Evolutionary conservation across 2,329 filamentous ascomycete genomes (phyloP), one percentile per base, ranked within the genome.

Genomic region (Purpureocillium takamizusanense): DNA sequence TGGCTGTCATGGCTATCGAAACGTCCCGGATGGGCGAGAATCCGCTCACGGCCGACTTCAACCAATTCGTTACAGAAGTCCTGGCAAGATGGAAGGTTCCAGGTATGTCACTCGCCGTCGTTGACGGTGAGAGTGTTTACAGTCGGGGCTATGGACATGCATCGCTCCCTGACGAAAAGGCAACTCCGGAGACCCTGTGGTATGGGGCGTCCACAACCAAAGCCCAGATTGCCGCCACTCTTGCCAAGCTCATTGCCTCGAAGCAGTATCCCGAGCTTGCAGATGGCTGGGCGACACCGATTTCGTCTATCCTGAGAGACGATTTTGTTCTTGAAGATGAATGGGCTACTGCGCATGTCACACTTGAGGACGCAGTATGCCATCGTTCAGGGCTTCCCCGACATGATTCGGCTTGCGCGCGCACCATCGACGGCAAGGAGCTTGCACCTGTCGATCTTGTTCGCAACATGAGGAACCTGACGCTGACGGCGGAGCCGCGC

Each of bases 131-230:
- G 11, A 14, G 49, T 0, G 38, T 54, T 10, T 55, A 4, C 12
- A 28, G 11, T 11, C 13, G 59, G 54, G 51, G 49, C n/a, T 59
- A 55, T 33, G 57, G 56, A 7, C 46, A 44, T 17, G 54, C 56
- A 4, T 55, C 50, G 0, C 31, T 56, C 13, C 55, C 45, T 42
- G 67, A 65, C 60, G 62, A 21, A 58, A 62, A 44, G 53, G 67
- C 44, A 44, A 65, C 47, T 50, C 59, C 36, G 40, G 56, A 69
- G 23, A 78, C 74, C 0, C 57, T 79, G 3, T 78, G 72, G 56
- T 73, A 70, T 41, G 63, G 61, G 3, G 76, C 66, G 2, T 76
- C 72, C 33, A 76, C 66, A 2, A 76, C 73, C 16, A 80, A 80
- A 50, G 69, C 72, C 4, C 65, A 73, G 38, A 70, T 67, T 0